Percentiles rank a stretch among this genome's conserved stretches.
These are phyloP conservation scores for Podospora australis DNA, from an alignment of 495 filamentous ascomycete genomes.

Conservation along the genomic window DNA sequence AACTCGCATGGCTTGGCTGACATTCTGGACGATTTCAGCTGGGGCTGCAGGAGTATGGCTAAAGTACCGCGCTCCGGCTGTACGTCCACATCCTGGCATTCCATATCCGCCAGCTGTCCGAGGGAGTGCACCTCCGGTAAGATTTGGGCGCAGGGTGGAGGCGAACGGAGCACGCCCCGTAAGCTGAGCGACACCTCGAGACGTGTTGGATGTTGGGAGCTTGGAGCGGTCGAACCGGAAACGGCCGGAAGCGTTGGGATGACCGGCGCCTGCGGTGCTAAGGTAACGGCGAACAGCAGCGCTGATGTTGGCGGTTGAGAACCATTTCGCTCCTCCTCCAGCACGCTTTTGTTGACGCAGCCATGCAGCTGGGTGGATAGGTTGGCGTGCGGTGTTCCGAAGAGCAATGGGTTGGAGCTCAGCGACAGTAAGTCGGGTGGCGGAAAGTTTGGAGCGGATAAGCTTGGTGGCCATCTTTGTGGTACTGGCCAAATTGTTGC, in stretches of 20 bases:
- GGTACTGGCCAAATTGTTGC: slow-evolving; percentile 60
- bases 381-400: slow-evolving; percentile 52
- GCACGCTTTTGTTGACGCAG: slow-evolving; percentile 65
- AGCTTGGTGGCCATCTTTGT: slow-evolving; percentile 40
- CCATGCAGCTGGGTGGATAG: slow-evolving; percentile 63
- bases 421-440: slow-evolving; percentile 35
- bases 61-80: slow-evolving; percentile 76
- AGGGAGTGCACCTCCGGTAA: slow-evolving; percentile 81
- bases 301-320: slow-evolving; percentile 58
- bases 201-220: slow-evolving; percentile 60
- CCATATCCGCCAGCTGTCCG: slow-evolving; percentile 84
- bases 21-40: slow-evolving; percentile 89
- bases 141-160: slow-evolving; percentile 80
- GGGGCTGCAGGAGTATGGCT: slow-evolving; percentile 78
- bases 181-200: slow-evolving; percentile 57
- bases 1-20: slow-evolving; percentile 81
- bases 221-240: slow-evolving; percentile 55
- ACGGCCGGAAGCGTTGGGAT: slow-evolving; percentile 3
- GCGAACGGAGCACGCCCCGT: slow-evolving; percentile 80
- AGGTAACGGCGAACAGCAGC: slow-evolving; percentile 55
- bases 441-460: slow-evolving; percentile 55
- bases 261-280: slow-evolving; percentile 39
- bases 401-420: slow-evolving; percentile 46
- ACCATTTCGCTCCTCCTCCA: slow-evolving; percentile 48
- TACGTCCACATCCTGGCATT: slow-evolving; percentile 58